Evolutionary conservation across 768 basidiomycete species (phyloP).

Genomic region (Tricholoma bakamatsutake): DNA sequence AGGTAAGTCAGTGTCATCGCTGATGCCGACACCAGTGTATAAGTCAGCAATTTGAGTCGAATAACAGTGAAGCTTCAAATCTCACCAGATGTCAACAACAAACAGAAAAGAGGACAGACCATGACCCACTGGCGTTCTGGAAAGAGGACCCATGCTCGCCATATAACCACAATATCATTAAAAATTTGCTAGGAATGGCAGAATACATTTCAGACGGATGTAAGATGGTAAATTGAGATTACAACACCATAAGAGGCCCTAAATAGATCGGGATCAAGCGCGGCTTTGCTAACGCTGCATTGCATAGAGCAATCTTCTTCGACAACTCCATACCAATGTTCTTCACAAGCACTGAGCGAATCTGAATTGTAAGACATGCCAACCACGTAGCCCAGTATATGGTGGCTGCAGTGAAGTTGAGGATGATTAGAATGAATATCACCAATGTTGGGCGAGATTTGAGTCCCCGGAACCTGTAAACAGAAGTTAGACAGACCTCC

Average conservation of each 20-base stretch:
- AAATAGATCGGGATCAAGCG: background rate
- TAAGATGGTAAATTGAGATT: background rate
- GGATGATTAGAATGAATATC: background rate
- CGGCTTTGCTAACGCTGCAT: background rate
- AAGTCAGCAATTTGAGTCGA: background rate
- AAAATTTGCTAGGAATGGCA: background rate
- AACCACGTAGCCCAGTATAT: background rate
- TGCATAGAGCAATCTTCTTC: background rate
- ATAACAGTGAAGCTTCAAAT: background rate
- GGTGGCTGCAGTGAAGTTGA: background rate
- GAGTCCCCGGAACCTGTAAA: background rate
- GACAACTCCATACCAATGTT: background rate
- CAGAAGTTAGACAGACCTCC: background rate
- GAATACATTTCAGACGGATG: background rate
- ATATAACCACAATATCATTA: background rate
- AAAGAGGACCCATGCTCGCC: background rate
- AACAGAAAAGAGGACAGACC: background rate
- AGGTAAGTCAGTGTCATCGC: background rate
- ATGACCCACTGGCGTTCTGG: background rate
- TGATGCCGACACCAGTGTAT: background rate
- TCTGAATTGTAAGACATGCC: background rate
- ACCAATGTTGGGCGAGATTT: background rate
- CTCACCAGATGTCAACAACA: background rate
- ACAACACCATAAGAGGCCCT: background rate
- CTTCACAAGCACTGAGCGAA: background rate